A percentile compares a stretch with the other conserved stretches of the same genome.
These are phyloP conservation scores for Tetradesmus lagerheimii DNA, from an alignment of 139 green algal species.

Conservation along the genomic window DNA sequence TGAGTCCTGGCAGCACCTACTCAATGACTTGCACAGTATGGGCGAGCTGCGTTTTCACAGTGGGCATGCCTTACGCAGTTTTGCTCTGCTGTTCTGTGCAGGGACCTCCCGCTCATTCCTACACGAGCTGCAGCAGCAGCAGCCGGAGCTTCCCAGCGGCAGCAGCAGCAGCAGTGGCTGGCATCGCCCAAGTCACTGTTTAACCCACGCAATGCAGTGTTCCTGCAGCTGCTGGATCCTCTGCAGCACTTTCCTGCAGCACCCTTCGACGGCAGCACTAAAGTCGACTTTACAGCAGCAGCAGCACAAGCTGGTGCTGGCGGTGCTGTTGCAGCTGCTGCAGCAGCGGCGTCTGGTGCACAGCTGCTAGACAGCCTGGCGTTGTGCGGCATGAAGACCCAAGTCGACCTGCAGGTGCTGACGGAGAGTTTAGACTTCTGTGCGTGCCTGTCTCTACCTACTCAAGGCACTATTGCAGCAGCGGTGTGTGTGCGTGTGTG, in stretches of 20 bases:
- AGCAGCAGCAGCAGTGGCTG: constrained; percentile 35
- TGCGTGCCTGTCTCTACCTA: too few relatives aligned
- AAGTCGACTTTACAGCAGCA: background rate
- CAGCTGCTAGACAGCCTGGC: constrained; percentile 62
- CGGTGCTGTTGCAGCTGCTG: background rate
- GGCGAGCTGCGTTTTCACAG: too few relatives aligned
- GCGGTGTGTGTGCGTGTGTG: too few relatives aligned
- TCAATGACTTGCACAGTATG: too few relatives aligned
- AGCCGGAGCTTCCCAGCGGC: background rate
- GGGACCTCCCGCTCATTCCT: constrained; percentile 22
- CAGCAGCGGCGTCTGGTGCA: background rate
- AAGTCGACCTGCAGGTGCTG: constrained; percentile 52
- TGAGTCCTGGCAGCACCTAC: too few relatives aligned
- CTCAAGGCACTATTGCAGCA: too few relatives aligned
- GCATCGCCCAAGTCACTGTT: constrained; percentile 56
- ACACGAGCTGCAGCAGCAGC: constrained; percentile 8
- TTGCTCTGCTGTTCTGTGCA: constrained; percentile 11
- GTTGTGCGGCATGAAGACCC: constrained; percentile 62
- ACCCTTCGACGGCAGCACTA: constrained; percentile 43
- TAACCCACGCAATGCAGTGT: constrained; percentile 58
- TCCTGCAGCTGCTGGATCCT: constrained; percentile 65
- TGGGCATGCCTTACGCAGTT: too few relatives aligned
- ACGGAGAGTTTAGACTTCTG: too few relatives aligned
- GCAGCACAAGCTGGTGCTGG: background rate
- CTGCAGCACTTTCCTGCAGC: constrained; percentile 61